Base-by-base conservation (phyloP, 2,329 filamentous ascomycete genomes). In the Karstenula rhodostoma region DNA sequence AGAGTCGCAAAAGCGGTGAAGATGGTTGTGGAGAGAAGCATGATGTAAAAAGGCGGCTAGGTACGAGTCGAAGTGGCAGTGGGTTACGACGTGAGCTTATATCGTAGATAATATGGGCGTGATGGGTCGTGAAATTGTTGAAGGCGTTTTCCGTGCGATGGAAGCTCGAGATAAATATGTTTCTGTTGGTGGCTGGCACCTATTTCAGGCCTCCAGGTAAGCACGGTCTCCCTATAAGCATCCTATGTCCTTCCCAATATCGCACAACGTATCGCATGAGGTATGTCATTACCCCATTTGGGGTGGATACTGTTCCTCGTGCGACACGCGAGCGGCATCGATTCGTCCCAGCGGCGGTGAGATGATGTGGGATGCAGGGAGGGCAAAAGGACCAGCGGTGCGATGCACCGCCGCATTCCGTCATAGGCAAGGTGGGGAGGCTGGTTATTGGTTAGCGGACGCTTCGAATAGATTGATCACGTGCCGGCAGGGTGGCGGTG, bases 21-120 rank as follows among this genome's bases (percentile, higher is more conserved):
- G 50, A 61, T 3, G 37, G 32, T 42, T 40, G 46, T 56, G 19
- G 55, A 40, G 51, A 46, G 25, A 22, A 61, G 33, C 59, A 61
- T 61, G 23, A 22, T 55, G 54, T 15, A 22, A 3, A 22, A 42
- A 7, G 23, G 23, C 3, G 23, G 29, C 49, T 6, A n/a, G 6
- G 35, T 27, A 9, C 7, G 48, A 32, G 29, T 32, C 17, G 29
- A 12, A 49, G 15, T 25, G 57, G 32, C 10, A 43, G 5, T 22
- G 23, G 37, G 23, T 1, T 15, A 32, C 19, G 10, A 10, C 15
- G 5, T 12, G 25, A 33, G n/a, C 1, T 4, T 32, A 12, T 49
- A 22, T 12, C 13, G 47, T 0, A 1, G n/a, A 22, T n/a, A 6
- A 33, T 49, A n/a, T 49, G 8, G 27, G 12, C 15, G 17, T 19